Conservation (phyloP, 1,284 basidiomycete species). For the Tetrapyrgos nigripes region DNA sequence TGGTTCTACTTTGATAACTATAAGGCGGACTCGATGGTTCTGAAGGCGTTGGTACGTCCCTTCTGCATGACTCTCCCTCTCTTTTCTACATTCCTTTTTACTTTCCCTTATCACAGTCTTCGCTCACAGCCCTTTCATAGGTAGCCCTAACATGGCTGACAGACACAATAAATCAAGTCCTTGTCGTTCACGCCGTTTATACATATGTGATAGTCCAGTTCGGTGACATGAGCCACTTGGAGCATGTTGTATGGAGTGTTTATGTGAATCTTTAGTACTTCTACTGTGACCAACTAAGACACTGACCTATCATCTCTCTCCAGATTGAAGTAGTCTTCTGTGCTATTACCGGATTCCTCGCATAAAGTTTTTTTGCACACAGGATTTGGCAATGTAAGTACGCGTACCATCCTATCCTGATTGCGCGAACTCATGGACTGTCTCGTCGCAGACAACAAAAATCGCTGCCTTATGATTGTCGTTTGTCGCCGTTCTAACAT, state of each 20-base stretch:
- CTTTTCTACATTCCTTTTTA: no score
- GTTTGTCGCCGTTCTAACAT: background rate
- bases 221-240: background rate
- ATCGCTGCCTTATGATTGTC: background rate
- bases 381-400: constrained; percentile 3
- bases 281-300: background rate
- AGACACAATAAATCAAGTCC: background rate
- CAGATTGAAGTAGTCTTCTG: constrained; percentile 9
- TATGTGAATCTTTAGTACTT: background rate
- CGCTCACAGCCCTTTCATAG: background rate
- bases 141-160: background rate
- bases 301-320: background rate
- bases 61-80: no score
- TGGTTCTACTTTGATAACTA: constrained; percentile 12
- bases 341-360: constrained; percentile 5
- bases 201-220: background rate
- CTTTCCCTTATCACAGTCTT: no score
- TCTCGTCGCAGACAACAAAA: background rate
- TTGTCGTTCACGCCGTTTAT: background rate
- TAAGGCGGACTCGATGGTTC: background rate
- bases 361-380: constrained; percentile 4
- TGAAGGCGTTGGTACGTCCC: background rate
- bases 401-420: background rate
- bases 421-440: no score
- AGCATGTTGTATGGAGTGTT: background rate